A percentile compares a stretch with the other conserved stretches of the same genome.
These are phyloP conservation scores for Fusarium euwallaceae DNA, from an alignment of 2,329 filamentous ascomycete species.

Conservation along the genomic window DNA sequence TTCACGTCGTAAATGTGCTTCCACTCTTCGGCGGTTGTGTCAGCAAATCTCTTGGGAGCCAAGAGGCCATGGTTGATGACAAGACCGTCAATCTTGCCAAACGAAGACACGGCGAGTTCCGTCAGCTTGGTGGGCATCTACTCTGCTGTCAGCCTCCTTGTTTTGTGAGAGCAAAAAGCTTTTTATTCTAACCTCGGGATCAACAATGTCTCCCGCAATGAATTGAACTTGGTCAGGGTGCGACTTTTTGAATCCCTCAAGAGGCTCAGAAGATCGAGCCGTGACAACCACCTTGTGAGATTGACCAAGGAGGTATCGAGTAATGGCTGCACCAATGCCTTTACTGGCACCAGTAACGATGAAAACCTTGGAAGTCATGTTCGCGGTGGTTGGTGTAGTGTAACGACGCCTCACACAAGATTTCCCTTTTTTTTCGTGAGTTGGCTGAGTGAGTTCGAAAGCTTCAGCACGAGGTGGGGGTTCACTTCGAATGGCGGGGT, in stretches of 20 bases:
- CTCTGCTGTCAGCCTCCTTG: neutral
- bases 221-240: conserved; percentile 65
- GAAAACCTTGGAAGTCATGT: conserved; percentile 72
- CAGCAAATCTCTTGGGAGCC: conserved; percentile 78
- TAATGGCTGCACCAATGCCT: conserved; percentile 71
- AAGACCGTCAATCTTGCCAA: conserved; percentile 81
- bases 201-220: conserved; percentile 67
- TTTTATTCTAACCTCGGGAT: conserved; percentile 52
- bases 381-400: conserved; percentile 24
- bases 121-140: conserved; percentile 73
- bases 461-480: conserved; percentile 30
- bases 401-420: neutral
- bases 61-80: conserved; percentile 91
- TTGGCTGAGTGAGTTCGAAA: conserved; percentile 5
- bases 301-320: conserved; percentile 63
- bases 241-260: conserved; percentile 65
- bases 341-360: conserved; percentile 77
- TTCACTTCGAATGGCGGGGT: conserved; percentile 28
- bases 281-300: conserved; percentile 72
- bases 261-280: conserved; percentile 64
- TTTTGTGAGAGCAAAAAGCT: no score
- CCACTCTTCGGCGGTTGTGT: conserved; percentile 81
- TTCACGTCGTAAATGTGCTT: conserved; percentile 83
- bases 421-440: neutral
- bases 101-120: conserved; percentile 73